Evolutionary conservation across 495 filamentous ascomycete species (phyloP).

Genomic region (Saxispiralis lemnorum): DNA sequence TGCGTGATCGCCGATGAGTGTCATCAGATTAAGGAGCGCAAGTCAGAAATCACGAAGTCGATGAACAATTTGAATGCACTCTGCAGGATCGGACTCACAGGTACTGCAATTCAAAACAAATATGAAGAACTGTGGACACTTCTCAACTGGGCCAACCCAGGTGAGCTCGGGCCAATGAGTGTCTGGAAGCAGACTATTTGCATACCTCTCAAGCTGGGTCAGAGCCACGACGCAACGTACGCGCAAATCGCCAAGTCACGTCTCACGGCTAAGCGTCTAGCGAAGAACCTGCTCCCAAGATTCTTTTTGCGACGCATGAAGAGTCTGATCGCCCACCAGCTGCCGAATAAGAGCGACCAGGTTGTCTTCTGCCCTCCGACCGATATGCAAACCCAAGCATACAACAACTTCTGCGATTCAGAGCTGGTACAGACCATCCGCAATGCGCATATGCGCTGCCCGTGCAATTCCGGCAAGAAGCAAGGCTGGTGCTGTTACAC

Average conservation of each 20-base stretch:
- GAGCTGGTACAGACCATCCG: conserved; percentile 55
- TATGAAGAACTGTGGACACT: conserved; percentile 96
- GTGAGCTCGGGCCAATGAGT: conserved; percentile 56
- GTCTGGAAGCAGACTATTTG: conserved; percentile 67
- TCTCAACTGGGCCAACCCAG: conserved; percentile 92
- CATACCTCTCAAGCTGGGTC: conserved; percentile 65
- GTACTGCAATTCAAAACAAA: conserved; percentile 94
- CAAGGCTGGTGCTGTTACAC: conserved; percentile 68
- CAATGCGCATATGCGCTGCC: conserved; percentile 45
- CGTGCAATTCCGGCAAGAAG: conserved; percentile 46
- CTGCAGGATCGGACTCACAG: conserved; percentile 83
- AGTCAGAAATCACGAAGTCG: conserved; percentile 58
- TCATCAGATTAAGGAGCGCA: conserved; percentile 70
- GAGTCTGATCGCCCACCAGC: conserved; percentile 73
- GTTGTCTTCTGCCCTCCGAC: conserved; percentile 93
- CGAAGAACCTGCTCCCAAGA: conserved; percentile 70
- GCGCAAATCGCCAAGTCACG: conserved; percentile 65
- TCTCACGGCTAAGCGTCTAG: conserved; percentile 68
- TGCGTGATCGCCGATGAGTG: conserved; percentile 96
- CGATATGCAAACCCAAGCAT: conserved; percentile 63
- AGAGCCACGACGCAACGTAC: conserved; percentile 82
- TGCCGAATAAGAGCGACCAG: conserved; percentile 88
- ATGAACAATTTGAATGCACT: conserved; percentile 89
- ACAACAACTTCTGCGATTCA: conserved; percentile 61
- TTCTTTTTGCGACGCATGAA: conserved; percentile 94